These are phyloP conservation scores for Aspergillus aculeatus DNA, from an alignment of 2,329 filamentous ascomycete species.

Conservation along the genomic window DNA sequence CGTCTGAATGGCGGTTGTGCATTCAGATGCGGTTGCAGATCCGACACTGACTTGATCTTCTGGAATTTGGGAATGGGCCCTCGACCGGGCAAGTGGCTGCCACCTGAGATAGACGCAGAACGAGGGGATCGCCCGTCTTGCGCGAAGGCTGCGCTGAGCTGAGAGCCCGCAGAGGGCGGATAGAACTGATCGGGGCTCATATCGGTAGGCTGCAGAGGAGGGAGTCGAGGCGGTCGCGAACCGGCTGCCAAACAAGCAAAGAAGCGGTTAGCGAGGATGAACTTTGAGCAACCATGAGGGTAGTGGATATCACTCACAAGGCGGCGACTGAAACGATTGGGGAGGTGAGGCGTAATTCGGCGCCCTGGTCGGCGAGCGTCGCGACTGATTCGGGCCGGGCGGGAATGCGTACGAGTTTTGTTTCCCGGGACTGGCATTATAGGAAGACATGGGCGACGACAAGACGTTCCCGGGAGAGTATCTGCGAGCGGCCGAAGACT, in stretches of 20 bases:
- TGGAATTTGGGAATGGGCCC: slow-evolving; percentile 84
- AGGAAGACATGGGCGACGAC: slow-evolving; percentile 76
- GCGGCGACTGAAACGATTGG: slow-evolving; percentile 59
- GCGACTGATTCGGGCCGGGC: slow-evolving; percentile 52
- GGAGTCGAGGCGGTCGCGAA: slow-evolving; percentile 63
- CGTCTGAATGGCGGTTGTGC: slow-evolving; percentile 84
- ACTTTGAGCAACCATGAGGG: background rate
- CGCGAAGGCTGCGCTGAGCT: slow-evolving; percentile 67
- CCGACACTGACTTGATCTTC: slow-evolving; percentile 68
- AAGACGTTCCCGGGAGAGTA: slow-evolving; percentile 95
- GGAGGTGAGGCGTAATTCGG: slow-evolving; percentile 57
- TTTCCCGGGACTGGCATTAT: slow-evolving; percentile 64
- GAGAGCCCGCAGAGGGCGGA: slow-evolving; percentile 65
- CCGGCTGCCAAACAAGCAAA: slow-evolving; percentile 39
- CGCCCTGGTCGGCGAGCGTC: slow-evolving; percentile 76
- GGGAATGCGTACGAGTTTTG: slow-evolving; percentile 55
- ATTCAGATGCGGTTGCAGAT: slow-evolving; percentile 81
- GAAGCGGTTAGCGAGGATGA: slow-evolving; percentile 16
- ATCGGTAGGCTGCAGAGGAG: slow-evolving; percentile 70
- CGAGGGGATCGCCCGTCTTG: slow-evolving; percentile 53
- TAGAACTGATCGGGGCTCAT: slow-evolving; percentile 69
- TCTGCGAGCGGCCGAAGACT: slow-evolving; percentile 79
- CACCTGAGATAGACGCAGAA: slow-evolving; percentile 47
- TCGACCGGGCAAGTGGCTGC: slow-evolving; percentile 50
- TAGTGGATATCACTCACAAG: slow-evolving; percentile 44